Evolutionary conservation across 768 basidiomycete species (phyloP), one percentile per base, ranked within the genome.

Genomic region (Termitomyces bulborhizus): DNA sequence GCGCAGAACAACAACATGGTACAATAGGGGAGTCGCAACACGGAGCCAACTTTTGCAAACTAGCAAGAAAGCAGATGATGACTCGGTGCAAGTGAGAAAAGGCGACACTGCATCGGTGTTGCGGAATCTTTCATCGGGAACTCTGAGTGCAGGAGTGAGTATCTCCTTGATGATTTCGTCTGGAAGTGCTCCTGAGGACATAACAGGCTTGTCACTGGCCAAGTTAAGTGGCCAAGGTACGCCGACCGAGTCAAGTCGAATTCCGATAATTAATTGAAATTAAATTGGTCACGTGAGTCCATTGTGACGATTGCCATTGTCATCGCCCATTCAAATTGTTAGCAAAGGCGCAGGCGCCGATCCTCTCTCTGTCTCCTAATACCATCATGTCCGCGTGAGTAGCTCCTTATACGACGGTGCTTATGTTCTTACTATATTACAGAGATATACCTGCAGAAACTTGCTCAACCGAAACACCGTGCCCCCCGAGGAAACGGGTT

Each of bases 401-500:
- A 18, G 9, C 2, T 50, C 16, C 2, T 18, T 3, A 7, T 39
- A 18, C 4, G 9, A 12, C 6, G 21, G 7, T 34, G 6, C 4
- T 6, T 26, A 21, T 18, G 11, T 34, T 34, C 41, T 44, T 6
- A 53, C 29, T 8, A 9, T 41, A 13, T 43, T 26, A 21, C 32
- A 55, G 54, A 43, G 52, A 60, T 32, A 9, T 12, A 41, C 36
- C 46, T 6, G 40, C 41, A 39, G 52, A 34, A 34, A 26, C 39
- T n/a, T 63, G 62, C 29, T 44, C 53, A 2, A 59, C 55, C 26
- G 59, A 57, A 54, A 64, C 63, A 27, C 63, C 60, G 18, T 15
- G 58, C 13, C 62, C 58, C 24, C 29, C 51, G 9, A 60, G 64
- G 51, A 75, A 75, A 51, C 74, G 75, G 6, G 66, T 68, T 6